A percentile compares a stretch with the other conserved stretches of the same genome.
phyloP scores from a whole-genome alignment of 805 yeast species.

The Zygosaccharomyces bailii region DNA sequence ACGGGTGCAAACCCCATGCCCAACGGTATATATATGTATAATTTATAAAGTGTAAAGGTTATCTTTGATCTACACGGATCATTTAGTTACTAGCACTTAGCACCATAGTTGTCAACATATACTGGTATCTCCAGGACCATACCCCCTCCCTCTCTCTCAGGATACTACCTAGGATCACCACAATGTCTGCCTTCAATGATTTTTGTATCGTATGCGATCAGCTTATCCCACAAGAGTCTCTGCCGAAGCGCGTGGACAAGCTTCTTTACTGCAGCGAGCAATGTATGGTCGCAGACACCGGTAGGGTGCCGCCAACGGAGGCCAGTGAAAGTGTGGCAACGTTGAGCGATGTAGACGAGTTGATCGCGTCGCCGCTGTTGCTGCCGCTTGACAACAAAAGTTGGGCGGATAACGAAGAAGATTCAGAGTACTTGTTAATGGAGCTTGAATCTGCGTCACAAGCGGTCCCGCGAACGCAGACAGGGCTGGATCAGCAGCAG shows the following conservation, averaged over 20 bases:
- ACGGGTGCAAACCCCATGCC: background rate
- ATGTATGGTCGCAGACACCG: slow-evolving; percentile 15
- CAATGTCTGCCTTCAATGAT: slow-evolving; percentile 44
- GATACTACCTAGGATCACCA: background rate
- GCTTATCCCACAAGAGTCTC: slow-evolving; percentile 21
- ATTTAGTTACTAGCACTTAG: too few species aligned
- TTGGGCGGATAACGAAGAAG: background rate
- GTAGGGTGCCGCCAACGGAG: slow-evolving; percentile 6
- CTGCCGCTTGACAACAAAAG: slow-evolving; percentile 17
- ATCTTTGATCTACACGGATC: background rate
- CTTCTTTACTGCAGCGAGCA: slow-evolving; percentile 28
- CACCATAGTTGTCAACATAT: too few species aligned
- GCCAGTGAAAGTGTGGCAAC: slow-evolving; percentile 6
- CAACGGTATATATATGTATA: background rate
- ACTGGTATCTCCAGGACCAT: background rate
- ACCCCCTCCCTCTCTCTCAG: background rate
- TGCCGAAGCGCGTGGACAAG: slow-evolving; percentile 10
- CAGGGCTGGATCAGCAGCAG: background rate
- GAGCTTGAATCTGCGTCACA: slow-evolving; percentile 5
- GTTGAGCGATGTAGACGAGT: slow-evolving; percentile 19
- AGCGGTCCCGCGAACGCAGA: slow-evolving; percentile 7
- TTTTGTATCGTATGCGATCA: slow-evolving; percentile 56
- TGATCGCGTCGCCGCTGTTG: slow-evolving; percentile 26
- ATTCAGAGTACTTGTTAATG: slow-evolving; percentile 4
- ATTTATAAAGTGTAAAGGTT: background rate